These are phyloP conservation scores for Calamus simplicifolius DNA, from an alignment of 176 grass and related monocot species.

Conservation along the genomic window DNA sequence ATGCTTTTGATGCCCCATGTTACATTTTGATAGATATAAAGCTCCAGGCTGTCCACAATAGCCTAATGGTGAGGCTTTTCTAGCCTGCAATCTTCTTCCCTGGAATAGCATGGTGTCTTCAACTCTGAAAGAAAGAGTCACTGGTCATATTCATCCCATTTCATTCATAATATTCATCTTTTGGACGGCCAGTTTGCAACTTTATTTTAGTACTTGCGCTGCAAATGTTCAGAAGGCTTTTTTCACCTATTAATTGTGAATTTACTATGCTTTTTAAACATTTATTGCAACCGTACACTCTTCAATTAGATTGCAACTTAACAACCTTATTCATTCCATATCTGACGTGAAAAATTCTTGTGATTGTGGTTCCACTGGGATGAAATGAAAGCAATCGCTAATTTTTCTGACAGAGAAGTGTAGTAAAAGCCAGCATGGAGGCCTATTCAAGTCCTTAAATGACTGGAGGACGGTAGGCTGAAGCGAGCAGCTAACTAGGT, in stretches of 20 bases:
- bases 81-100: too few species aligned
- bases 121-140: neutral
- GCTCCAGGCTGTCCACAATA: too few species aligned
- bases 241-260: neutral
- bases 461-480: conserved; percentile 6
- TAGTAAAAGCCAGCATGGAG: neutral
- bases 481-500: conserved; percentile 4
- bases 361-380: neutral
- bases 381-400: neutral
- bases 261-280: neutral
- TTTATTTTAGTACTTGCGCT: neutral
- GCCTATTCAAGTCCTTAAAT: neutral
- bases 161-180: neutral
- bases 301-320: conserved; percentile 6
- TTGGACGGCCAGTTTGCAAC: neutral
- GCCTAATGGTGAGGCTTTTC: too few species aligned
- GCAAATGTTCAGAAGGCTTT: neutral
- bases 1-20: too few species aligned
- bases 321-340: conserved; percentile 18
- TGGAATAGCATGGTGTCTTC: neutral
- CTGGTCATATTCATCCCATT: neutral
- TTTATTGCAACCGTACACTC: neutral
- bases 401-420: neutral
- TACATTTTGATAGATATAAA: too few species aligned
- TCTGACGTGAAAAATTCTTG: conserved; percentile 1